Evolutionary conservation across 345 rosid species (phyloP).

Genomic region (Lepidium didymum): DNA sequence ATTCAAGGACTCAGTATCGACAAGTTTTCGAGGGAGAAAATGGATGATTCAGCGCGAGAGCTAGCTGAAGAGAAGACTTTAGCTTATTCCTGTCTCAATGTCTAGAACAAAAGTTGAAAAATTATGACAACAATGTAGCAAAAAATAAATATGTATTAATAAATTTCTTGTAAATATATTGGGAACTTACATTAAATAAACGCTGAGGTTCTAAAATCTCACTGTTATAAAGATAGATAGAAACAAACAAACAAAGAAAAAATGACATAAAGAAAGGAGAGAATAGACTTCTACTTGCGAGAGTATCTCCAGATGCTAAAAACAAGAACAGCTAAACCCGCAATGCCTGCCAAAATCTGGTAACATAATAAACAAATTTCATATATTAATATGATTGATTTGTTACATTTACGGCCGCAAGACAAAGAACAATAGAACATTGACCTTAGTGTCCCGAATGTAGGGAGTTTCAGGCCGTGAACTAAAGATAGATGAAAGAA

Average conservation of each 20-base stretch:
- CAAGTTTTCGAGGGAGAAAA: constrained; percentile 59
- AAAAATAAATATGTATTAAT: constrained; percentile 9
- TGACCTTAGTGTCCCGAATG: constrained; percentile 59
- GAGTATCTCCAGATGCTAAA: constrained; percentile 62
- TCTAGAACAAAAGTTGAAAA: neutral
- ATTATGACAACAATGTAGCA: constrained; percentile 7
- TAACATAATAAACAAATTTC: constrained; percentile 10
- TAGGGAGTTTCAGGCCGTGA: constrained; percentile 14
- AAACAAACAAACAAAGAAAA: no score
- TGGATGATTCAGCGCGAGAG: constrained; percentile 76
- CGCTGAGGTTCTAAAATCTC: constrained; percentile 9
- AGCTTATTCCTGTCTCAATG: constrained; percentile 51
- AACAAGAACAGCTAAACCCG: constrained; percentile 44
- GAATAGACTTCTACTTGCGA: constrained; percentile 26
- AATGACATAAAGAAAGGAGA: neutral
- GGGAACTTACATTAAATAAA: constrained; percentile 15
- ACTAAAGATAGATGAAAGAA: constrained; percentile 38
- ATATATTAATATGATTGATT: neutral
- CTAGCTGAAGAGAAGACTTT: constrained; percentile 65
- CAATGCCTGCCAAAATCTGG: constrained; percentile 62
- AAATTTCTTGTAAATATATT: neutral
- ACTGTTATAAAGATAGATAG: neutral
- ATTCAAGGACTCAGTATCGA: constrained; percentile 61
- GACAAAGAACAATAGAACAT: constrained; percentile 6
- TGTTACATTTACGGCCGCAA: neutral